These are phyloP conservation scores for Chlamydomonas sp. DNA, from an alignment of 139 green algal species.

Conservation along the genomic window DNA sequence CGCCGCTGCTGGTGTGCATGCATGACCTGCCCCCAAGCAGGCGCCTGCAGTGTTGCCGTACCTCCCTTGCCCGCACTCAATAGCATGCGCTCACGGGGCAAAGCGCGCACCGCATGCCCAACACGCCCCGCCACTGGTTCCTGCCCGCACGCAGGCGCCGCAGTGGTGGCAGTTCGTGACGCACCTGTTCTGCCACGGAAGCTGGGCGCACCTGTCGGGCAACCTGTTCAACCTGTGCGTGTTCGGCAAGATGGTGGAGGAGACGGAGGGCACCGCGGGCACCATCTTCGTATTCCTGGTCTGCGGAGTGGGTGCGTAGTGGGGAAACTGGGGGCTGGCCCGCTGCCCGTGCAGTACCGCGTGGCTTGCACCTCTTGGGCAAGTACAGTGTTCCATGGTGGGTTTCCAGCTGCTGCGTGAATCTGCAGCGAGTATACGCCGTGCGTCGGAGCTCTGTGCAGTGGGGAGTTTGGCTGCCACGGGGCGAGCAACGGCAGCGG, in stretches of 20 bases:
- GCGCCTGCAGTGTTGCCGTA: no score
- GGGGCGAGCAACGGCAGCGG: not conserved
- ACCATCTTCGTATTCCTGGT: slow-evolving; percentile 72
- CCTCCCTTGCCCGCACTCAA: no score
- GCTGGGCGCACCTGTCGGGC: slow-evolving; percentile 56
- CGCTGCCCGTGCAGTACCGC: not conserved
- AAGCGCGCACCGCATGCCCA: not conserved
- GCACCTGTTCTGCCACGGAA: slow-evolving; percentile 71
- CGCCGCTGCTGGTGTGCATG: no score
- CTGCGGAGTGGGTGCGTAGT: slow-evolving; percentile 62
- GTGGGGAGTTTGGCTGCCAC: not conserved
- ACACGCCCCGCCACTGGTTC: not conserved
- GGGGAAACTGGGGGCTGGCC: not conserved
- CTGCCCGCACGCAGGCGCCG: slow-evolving; percentile 11
- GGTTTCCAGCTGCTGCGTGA: no score
- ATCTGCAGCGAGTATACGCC: no score
- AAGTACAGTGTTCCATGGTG: no score
- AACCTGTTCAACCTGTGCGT: slow-evolving; percentile 82
- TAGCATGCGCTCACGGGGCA: not conserved
- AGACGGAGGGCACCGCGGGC: slow-evolving; percentile 71
- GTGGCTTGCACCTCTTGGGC: no score
- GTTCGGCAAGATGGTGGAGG: slow-evolving; percentile 79
- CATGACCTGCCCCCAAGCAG: no score
- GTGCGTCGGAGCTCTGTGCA: no score
- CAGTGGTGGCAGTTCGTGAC: slow-evolving; percentile 73